A percentile compares a stretch with the other conserved stretches of the same genome.
Conservation (phyloP, 148 eudicot genomes). For the Persicaria maculosa region DNA sequence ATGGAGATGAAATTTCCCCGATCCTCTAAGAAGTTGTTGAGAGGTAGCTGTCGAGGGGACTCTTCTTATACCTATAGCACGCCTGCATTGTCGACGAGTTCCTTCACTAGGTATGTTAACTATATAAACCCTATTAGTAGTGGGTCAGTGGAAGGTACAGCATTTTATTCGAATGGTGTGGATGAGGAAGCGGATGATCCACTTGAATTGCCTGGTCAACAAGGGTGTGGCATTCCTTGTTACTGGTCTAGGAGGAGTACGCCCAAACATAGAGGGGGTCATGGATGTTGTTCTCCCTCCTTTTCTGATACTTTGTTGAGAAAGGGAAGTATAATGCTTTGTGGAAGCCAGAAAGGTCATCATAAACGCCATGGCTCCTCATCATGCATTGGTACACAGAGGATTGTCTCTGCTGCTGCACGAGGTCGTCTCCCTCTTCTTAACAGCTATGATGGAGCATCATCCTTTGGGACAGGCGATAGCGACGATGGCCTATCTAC, state of each 20-base stretch:
- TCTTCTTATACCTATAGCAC: conserved; percentile 76
- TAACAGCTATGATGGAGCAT: conserved; percentile 47
- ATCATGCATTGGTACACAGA: conserved; percentile 44
- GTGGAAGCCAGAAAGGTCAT: conserved; percentile 51
- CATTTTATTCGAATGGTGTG: conserved; percentile 52
- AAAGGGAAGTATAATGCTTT: conserved; percentile 59
- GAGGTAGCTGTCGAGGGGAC: conserved; percentile 56
- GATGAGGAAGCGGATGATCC: conserved; percentile 63
- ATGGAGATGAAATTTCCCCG: conserved; percentile 32
- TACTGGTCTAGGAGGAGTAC: conserved; percentile 79
- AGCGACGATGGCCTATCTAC: conserved; percentile 76
- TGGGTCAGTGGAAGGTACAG: conserved; percentile 85
- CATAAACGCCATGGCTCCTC: conserved; percentile 35
- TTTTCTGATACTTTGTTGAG: conserved; percentile 78
- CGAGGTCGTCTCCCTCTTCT: conserved; percentile 73
- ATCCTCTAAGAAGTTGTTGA: conserved; percentile 37
- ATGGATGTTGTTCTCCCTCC: conserved; percentile 80
- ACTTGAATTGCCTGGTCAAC: conserved; percentile 62
- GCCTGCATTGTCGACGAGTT: conserved; percentile 85
- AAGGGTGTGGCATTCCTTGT: conserved; percentile 94
- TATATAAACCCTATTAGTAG: conserved; percentile 57
- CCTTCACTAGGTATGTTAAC: conserved; percentile 51
- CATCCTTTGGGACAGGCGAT: conserved; percentile 52
- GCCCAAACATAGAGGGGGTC: conserved; percentile 54
- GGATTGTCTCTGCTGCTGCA: conserved; percentile 34